Percentiles rank a stretch among this genome's conserved stretches.
Evolutionary conservation across 495 filamentous ascomycete species (phyloP).

Genomic region (Penicillium roqueforti): DNA sequence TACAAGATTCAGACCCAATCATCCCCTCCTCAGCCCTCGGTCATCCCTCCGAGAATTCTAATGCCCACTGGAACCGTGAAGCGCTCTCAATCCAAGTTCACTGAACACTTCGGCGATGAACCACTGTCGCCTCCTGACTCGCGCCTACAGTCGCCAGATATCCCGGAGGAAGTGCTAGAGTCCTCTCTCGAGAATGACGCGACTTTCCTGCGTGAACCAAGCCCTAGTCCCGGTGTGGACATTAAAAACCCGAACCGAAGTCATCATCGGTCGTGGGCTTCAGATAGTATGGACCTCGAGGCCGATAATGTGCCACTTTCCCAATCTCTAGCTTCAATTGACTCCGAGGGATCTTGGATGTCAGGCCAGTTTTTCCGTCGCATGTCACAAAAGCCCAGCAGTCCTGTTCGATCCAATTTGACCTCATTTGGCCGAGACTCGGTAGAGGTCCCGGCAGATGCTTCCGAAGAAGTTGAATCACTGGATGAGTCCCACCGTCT

Average conservation of each 20-base stretch:
- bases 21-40: conserved; percentile 29
- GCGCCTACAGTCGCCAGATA: conserved; percentile 61
- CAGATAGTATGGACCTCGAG: conserved; percentile 34
- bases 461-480: conserved; percentile 27
- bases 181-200: conserved; percentile 25
- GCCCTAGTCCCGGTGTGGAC: conserved; percentile 28
- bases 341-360: conserved; percentile 91
- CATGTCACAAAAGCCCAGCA: conserved; percentile 44
- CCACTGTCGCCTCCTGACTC: conserved; percentile 79
- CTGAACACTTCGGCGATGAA: conserved; percentile 85
- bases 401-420: conserved; percentile 44
- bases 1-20: conserved; percentile 43
- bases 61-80: conserved; percentile 55
- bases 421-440: conserved; percentile 32
- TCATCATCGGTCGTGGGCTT: conserved; percentile 34
- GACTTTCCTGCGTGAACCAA: conserved; percentile 21
- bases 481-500: conserved; percentile 22
- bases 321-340: conserved; percentile 78
- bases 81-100: conserved; percentile 83
- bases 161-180: conserved; percentile 34
- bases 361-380: conserved; percentile 61
- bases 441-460: conserved; percentile 16
- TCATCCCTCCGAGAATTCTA: conserved; percentile 39
- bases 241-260: conserved; percentile 24
- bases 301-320: conserved; percentile 49